These are phyloP conservation scores for Torulaspora indica DNA, from an alignment of 805 yeast species.

Conservation along the genomic window DNA sequence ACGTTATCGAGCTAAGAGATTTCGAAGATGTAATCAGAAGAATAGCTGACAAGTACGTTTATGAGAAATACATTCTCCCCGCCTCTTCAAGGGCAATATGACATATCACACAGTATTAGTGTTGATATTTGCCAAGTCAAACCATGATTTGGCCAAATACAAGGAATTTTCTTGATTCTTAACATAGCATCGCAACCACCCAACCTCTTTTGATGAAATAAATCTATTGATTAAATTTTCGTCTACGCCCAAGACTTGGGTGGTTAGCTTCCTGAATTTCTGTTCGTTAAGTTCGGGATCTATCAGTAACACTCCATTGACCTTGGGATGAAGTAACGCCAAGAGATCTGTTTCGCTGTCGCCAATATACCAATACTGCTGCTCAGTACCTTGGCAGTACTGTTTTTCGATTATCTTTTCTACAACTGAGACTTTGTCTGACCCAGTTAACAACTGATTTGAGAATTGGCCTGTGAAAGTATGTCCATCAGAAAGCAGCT, in stretches of 20 bases:
- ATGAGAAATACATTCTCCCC: neutral
- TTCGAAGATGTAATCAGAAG: slow-evolving; percentile 11
- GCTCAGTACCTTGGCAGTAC: neutral
- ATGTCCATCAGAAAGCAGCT: slow-evolving; percentile 8
- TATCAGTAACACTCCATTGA: slow-evolving; percentile 27
- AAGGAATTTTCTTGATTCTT: slow-evolving; percentile 13
- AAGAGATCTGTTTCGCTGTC: slow-evolving; percentile 35
- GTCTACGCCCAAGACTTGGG: slow-evolving; percentile 16
- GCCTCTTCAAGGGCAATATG: neutral
- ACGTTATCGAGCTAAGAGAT: slow-evolving; percentile 11
- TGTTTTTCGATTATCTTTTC: slow-evolving; percentile 9
- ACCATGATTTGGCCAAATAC: slow-evolving; percentile 24
- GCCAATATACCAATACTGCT: slow-evolving; percentile 30
- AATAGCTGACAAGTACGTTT: slow-evolving; percentile 11
- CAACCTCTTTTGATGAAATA: slow-evolving; percentile 1
- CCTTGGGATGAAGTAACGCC: slow-evolving; percentile 25
- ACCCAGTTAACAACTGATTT: slow-evolving; percentile 25
- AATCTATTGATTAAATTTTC: slow-evolving; percentile 2
- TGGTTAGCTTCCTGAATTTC: slow-evolving; percentile 22
- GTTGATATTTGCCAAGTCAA: slow-evolving; percentile 8
- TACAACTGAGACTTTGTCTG: slow-evolving; percentile 24
- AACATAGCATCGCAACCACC: slow-evolving; percentile 11
- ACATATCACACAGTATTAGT: neutral
- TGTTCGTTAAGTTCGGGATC: slow-evolving; percentile 20
- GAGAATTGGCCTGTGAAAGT: slow-evolving; percentile 27